These are phyloP conservation scores for Cystobasidium pallidum DNA, from an alignment of 1,284 basidiomycete species.

Conservation along the genomic window DNA sequence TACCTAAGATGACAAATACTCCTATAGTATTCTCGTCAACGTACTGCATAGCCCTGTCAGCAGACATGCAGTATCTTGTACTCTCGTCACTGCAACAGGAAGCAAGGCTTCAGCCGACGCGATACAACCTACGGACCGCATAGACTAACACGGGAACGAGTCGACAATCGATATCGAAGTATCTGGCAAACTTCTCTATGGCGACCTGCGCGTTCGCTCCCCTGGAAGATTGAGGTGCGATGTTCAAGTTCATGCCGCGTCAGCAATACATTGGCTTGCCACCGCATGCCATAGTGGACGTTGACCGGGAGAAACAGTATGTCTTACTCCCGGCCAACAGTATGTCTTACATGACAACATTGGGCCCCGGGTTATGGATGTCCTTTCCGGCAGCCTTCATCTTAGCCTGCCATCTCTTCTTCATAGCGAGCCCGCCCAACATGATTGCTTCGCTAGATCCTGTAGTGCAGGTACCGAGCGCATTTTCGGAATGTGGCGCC, in stretches of 20 bases:
- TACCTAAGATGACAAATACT: constrained; percentile 66
- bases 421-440: constrained; percentile 88
- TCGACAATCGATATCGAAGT: constrained; percentile 78
- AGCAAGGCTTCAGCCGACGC: constrained; percentile 68
- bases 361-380: constrained; percentile 76
- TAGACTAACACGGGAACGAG: constrained; percentile 51
- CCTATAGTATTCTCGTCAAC: constrained; percentile 80
- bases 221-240: constrained; percentile 65
- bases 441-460: constrained; percentile 81
- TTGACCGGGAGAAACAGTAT: no score
- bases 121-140: neutral
- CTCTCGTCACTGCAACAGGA: constrained; percentile 59
- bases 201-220: constrained; percentile 80
- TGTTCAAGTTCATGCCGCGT: neutral
- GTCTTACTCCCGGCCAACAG: no score
- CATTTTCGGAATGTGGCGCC: constrained; percentile 71
- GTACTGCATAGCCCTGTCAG: constrained; percentile 80
- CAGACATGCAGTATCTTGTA: constrained; percentile 78
- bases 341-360: constrained; percentile 52
- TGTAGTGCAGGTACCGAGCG: constrained; percentile 89
- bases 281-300: no score
- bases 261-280: constrained; percentile 20
- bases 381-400: constrained; percentile 83
- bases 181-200: constrained; percentile 76
- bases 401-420: constrained; percentile 87